These are phyloP conservation scores for Sphagnurus paluster DNA, from an alignment of 1,284 basidiomycete species.

Conservation along the genomic window DNA sequence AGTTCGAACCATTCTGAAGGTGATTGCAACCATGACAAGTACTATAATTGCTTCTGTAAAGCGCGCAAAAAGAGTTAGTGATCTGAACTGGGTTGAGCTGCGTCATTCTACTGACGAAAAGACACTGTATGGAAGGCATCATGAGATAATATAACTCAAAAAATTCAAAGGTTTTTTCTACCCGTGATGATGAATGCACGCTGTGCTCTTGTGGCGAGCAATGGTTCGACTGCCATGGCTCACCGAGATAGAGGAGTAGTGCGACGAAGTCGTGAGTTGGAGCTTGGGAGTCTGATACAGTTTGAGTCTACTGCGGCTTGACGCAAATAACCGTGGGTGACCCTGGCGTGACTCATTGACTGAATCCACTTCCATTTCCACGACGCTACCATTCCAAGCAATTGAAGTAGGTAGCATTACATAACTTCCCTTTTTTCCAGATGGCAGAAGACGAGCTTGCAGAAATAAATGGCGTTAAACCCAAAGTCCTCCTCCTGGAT, in stretches of 20 bases:
- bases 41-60: slow-evolving; percentile 47
- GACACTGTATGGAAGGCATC: slow-evolving; percentile 39
- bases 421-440: neutral
- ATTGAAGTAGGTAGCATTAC: neutral
- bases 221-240: slow-evolving; percentile 63
- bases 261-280: neutral
- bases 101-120: slow-evolving; percentile 38
- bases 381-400: no score
- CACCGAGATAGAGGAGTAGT: slow-evolving; percentile 15
- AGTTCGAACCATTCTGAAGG: slow-evolving; percentile 47
- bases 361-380: no score
- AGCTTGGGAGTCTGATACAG: neutral
- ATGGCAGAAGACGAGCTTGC: slow-evolving; percentile 38
- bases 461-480: slow-evolving; percentile 46
- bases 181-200: slow-evolving; percentile 65
- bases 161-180: no score
- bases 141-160: no score
- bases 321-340: no score
- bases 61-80: slow-evolving; percentile 8
- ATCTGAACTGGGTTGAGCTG: slow-evolving; percentile 4
- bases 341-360: no score
- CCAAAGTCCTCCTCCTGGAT: slow-evolving; percentile 40
- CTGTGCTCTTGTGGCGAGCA: slow-evolving; percentile 67
- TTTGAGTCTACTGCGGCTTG: neutral
- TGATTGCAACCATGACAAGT: slow-evolving; percentile 53